Percentiles rank a stretch among this genome's conserved stretches.
phyloP scores from a whole-genome alignment of 192 early-diverging fungal species.

The Coemansia sp. region DNA sequence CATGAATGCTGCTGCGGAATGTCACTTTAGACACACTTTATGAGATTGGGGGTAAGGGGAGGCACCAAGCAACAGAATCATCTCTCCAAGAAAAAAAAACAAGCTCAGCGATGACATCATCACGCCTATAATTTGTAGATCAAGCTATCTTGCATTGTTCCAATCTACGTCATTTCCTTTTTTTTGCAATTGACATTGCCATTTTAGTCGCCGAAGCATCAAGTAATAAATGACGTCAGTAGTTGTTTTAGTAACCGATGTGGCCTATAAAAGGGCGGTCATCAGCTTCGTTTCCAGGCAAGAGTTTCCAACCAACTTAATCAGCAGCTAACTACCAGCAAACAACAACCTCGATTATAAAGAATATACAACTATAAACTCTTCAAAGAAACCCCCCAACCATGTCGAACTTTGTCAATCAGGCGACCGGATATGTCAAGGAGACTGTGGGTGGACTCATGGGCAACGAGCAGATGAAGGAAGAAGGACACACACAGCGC shows the following conservation, averaged over 20 bases:
- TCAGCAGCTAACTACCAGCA: background rate
- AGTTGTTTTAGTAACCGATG: background rate
- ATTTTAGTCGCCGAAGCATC: background rate
- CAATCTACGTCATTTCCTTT: background rate
- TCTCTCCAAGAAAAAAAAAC: background rate
- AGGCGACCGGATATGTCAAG: conserved; percentile 20
- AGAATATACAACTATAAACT: background rate
- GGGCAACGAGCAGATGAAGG: conserved; percentile 14
- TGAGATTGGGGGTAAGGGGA: background rate
- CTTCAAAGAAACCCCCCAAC: background rate
- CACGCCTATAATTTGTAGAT: background rate
- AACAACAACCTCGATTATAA: background rate
- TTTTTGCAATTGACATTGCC: background rate
- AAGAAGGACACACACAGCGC: conserved; percentile 12
- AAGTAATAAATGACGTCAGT: background rate
- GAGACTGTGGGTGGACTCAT: conserved; percentile 15
- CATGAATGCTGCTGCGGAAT: background rate
- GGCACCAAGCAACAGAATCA: background rate
- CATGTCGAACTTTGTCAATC: conserved; percentile 23
- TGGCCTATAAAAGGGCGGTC: background rate
- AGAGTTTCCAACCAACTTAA: background rate
- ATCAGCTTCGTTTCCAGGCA: background rate
- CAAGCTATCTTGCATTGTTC: background rate
- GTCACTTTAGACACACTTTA: background rate
- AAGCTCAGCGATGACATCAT: background rate